Base-by-base conservation (phyloP, 495 filamentous ascomycete genomes). In the Neurospora sp. region DNA sequence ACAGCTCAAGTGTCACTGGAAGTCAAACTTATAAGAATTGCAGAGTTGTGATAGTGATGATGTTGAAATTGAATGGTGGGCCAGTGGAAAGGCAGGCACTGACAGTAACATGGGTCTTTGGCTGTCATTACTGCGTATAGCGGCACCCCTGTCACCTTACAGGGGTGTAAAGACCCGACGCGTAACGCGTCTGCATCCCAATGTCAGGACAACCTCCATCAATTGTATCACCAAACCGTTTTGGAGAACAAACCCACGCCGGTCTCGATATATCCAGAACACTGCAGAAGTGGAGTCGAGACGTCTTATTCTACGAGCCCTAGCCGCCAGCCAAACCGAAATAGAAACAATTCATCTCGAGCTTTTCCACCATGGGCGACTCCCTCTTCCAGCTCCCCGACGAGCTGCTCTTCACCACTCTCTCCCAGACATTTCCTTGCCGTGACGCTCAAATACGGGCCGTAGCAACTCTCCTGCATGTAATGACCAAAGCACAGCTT, bases 381-480 rank as follows among this genome's bases (percentile, higher is more conserved):
- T 72, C 74, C 3, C 68, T 85, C 35, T 85, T 86, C 77, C 76
- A 83, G 75, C 79, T 86, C 71, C 86, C 86, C 14, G 85, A 86
- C 70, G 86, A 87, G 80, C 74, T 87, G 76, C 48, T 84, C 78
- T 71, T 89, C 72, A 85, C 84, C 71, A 71, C 86, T 73, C 82
- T 92, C 77, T 78, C 77, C 53, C 76, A 80, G 65, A 75, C 71
- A 31, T 87, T 86, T 72, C 89, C 90, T 12, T 91, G 89, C 75
- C 86, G 91, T 73, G 87, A 91, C 37, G 76, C 86, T 31, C 91
- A 94, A 77, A 86, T 87, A 40, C 81, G 86, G 48, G 85, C 90
- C 48, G 83, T 93, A 35, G 84, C 86, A n/a, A 86, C 85, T 42
- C 83, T 93, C 7, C 79, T 93, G 40, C 79, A 83, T 78, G 90